These are phyloP conservation scores for Verticillium longisporum DNA, from an alignment of 2,329 filamentous ascomycete genomes.

Conservation along the genomic window DNA sequence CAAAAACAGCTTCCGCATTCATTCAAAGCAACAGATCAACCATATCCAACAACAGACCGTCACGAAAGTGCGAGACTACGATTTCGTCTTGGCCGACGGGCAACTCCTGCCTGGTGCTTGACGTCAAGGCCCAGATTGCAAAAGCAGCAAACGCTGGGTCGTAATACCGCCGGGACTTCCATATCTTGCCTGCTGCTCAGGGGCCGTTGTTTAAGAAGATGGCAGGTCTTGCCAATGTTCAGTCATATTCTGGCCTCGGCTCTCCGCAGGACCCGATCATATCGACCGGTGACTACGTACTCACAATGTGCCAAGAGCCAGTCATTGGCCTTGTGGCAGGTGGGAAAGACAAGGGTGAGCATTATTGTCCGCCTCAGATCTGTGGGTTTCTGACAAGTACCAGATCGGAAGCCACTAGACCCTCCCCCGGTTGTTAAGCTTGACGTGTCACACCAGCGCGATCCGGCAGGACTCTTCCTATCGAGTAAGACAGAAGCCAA, in stretches of 20 bases:
- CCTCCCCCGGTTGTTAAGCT: conserved; percentile 81
- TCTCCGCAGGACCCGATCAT: neutral
- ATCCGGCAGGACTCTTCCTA: conserved; percentile 27
- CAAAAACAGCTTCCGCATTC: no score
- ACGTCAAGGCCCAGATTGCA: no score
- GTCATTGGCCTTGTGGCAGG: neutral
- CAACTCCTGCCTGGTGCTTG: no score
- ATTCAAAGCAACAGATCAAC: no score
- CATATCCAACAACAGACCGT: no score
- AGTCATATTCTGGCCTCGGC: neutral
- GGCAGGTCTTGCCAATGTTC: neutral
- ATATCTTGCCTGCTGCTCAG: neutral
- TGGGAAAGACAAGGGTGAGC: neutral
- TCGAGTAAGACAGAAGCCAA: conserved; percentile 44
- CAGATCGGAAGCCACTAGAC: conserved; percentile 80
- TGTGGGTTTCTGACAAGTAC: neutral
- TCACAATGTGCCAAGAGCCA: neutral
- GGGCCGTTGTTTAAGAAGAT: neutral
- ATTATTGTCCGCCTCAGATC: neutral
- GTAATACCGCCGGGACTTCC: no score
- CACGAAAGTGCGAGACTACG: no score
- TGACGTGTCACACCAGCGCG: conserved; percentile 35
- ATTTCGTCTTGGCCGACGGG: no score
- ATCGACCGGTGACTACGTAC: neutral
- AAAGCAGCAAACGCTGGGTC: no score